Evolutionary conservation across 2,329 filamentous ascomycete genomes (phyloP), one percentile per base, ranked within the genome.

Genomic region (Fusarium mangiferae): DNA sequence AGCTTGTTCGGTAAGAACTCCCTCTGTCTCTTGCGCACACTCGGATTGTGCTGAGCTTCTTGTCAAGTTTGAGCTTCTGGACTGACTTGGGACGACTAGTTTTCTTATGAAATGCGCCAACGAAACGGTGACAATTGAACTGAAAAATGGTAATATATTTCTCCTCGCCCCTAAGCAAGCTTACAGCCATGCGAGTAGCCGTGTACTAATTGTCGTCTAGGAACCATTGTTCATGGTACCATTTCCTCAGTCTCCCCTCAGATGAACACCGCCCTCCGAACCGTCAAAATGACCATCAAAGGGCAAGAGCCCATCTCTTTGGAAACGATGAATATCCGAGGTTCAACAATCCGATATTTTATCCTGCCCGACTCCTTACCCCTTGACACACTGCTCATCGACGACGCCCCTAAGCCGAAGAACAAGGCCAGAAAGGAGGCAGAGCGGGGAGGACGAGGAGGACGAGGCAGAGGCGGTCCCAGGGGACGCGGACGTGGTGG

Each of bases 51-150:
- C 70, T 76, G 69, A 75, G 74, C 74, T 71, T 67, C 54, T 69
- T 56, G 61, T 58, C 51, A 70, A 75, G 57, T 52, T 72, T 51
- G 70, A 73, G 71, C 64, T 73, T 62, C 54, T 61, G 49, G 62
- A 71, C 79, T 81, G 75, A 81, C 77, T 59, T 49, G 66, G 20
- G 57, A 70, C 74, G 61, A 71, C 67, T 84, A 98, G 96, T 83
- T 99, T 99, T 84, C 88, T 99, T 79, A 98, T 98, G 96, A 99
- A 99, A 89, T 98, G 96, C 85, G 92, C 94, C 84, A 98, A 98
- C 85, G 96, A 99, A 87, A 98, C 96, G 80, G 96, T 98, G 80
- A 98, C 96, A 49, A 94, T 99, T 84, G 96, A 99, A 85, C 89
- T 99, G 78, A 99, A 99, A 85, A 98, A 98, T 90, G 96, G 95